Evolutionary conservation across 108 stramenopile species (phyloP), one percentile per base, ranked within the genome.

Genomic region (Schizochytrium sp.): DNA sequence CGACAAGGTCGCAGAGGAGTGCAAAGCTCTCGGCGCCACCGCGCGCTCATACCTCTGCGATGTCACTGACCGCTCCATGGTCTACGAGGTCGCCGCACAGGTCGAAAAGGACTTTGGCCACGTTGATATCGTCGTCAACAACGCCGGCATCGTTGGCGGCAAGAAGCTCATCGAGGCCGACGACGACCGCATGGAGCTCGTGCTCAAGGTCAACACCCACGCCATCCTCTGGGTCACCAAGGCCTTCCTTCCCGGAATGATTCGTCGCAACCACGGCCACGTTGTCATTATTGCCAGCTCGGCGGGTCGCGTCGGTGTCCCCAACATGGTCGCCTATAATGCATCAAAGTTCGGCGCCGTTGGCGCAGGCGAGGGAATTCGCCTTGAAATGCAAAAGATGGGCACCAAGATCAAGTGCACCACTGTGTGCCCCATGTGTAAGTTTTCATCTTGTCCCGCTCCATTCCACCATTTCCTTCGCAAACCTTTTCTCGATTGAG

Each of bases 111-210:
- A 87, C 51, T 51, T 60, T 28, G 88, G 88, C 58, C 87, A 72
- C 44, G 87, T 87, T 21, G 57, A 41, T 14, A 63, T 90, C 47
- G 41, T 92, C 48, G 58, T 92, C 48, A 92, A 92, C 89, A 92
- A 92, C 60, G 92, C 92, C 5, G 92, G 92, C 0, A 89, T 92
- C 45, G 92, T 92, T 16, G 28, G 43, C 4, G 92, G 92, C 90
- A 92, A 92, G 88, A 45, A 28, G 57, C 58, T 92, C 41, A 41
- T 92, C 34, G 92, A 92, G 41, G 83, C 55, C 19, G 63, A 72
- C 41, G 90, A 90, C 28, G 58, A 18, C 44, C 6, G 23, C 23
- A 72, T 89, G 29, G 29, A 47, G 44, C 72, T 55, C n/a, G 90
- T 90, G n/a, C 76, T 92, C 60, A 88, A 76, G 5, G 90, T 92